Evolutionary conservation across 345 rosid species (phyloP).

Genomic region (Lenwebbia sp.): DNA sequence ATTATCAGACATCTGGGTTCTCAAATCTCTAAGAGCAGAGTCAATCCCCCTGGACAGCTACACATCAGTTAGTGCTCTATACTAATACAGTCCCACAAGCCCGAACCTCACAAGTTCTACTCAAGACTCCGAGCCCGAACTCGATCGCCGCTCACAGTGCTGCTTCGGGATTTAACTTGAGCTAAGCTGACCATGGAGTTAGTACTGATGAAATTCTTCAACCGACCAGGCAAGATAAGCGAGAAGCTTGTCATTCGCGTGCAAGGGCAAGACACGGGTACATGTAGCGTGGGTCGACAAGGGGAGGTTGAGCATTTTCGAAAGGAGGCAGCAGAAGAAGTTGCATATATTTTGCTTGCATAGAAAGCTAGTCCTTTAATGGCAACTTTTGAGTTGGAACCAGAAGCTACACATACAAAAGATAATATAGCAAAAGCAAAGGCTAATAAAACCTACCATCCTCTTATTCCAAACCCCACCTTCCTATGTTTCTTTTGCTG

Average conservation of each 20-base stretch:
- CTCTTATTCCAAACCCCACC: not conserved
- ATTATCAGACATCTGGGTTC: not conserved
- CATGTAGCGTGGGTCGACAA: not conserved
- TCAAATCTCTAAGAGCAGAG: not conserved
- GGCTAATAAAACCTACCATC: conserved; percentile 14
- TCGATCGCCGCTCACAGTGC: not conserved
- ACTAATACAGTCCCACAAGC: not conserved
- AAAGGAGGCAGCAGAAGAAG: not conserved
- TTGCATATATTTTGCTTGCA: not conserved
- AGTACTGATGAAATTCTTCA: not conserved
- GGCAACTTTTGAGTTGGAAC: conserved; percentile 28
- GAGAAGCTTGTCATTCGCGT: not conserved
- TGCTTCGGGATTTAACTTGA: not conserved
- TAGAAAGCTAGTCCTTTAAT: conserved; percentile 22
- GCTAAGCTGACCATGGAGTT: not conserved
- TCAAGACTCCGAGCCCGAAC: not conserved
- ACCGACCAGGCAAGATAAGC: not conserved
- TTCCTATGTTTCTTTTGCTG: not conserved
- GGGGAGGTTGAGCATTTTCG: not conserved
- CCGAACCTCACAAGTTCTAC: not conserved
- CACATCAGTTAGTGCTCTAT: not conserved
- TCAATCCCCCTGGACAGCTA: not conserved
- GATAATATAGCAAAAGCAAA: conserved; percentile 11
- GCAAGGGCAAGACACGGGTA: not conserved
- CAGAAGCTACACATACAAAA: not conserved